Conservation (phyloP, 108 stramenopile species). For the Cyclotella atomus region DNA sequence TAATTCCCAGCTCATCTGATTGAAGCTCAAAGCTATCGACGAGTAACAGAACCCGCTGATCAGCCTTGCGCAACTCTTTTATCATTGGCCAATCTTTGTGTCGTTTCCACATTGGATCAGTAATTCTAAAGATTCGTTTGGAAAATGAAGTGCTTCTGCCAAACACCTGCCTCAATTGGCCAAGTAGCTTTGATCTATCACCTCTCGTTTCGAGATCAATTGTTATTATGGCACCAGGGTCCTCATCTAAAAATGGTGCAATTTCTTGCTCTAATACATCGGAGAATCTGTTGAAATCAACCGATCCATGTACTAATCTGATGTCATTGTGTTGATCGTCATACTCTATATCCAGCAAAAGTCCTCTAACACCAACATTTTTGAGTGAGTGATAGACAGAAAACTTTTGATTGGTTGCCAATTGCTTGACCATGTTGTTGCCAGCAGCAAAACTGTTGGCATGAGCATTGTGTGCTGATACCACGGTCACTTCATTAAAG, state of each 20-base stretch:
- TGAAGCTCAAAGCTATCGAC: not conserved
- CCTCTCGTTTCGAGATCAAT: slow-evolving; percentile 2
- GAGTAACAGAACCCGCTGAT: slow-evolving; percentile 1
- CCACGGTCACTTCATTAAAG: not conserved
- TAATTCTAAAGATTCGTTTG: slow-evolving; percentile 1
- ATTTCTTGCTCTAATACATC: not conserved
- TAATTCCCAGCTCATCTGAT: slow-evolving; percentile 2
- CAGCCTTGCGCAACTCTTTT: not conserved
- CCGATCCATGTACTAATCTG: not conserved
- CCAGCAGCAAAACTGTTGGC: slow-evolving; percentile 8
- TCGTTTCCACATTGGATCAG: not conserved
- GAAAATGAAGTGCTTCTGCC: not conserved
- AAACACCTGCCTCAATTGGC: not conserved
- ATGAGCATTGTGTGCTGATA: slow-evolving; percentile 4
- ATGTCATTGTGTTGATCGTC: not conserved
- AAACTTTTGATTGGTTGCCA: slow-evolving; percentile 3
- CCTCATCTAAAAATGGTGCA: slow-evolving; percentile 1
- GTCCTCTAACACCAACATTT: not conserved
- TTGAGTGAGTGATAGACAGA: not conserved
- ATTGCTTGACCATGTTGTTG: not conserved
- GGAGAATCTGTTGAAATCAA: not conserved
- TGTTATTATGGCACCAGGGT: not conserved
- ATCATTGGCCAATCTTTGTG: not conserved
- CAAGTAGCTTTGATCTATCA: not conserved
- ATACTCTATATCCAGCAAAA: slow-evolving; percentile 2